These are phyloP conservation scores for Diophrys appendiculata DNA, from an alignment of 73 alveolate genomes.

Conservation along the genomic window DNA sequence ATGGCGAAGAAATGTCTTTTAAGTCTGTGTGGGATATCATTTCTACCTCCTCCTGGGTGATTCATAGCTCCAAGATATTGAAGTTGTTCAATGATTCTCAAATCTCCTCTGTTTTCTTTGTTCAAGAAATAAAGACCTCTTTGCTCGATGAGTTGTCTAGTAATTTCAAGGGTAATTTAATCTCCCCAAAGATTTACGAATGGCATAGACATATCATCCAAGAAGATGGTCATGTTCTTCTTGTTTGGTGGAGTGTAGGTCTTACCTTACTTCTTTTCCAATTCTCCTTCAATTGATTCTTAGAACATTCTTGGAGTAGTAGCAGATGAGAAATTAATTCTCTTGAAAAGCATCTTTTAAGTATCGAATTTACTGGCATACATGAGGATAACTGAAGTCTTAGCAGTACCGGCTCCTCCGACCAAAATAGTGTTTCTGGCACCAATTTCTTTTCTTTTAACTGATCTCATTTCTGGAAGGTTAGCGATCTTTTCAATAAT, in stretches of 20 bases:
- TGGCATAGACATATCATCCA: slow-evolving; percentile 91
- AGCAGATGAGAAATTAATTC: slow-evolving; percentile 99
- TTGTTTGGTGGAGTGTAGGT: slow-evolving; percentile 98
- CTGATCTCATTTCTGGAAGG: slow-evolving; percentile 73
- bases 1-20: slow-evolving; percentile 98
- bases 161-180: slow-evolving; percentile 98
- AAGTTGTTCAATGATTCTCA: slow-evolving; percentile 95
- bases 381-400: slow-evolving; percentile 98
- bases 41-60: slow-evolving; percentile 99
- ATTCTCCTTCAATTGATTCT: slow-evolving; percentile 98
- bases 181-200: slow-evolving; percentile 99
- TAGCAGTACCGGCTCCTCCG: slow-evolving; percentile 99
- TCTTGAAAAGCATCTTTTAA: slow-evolving; percentile 94
- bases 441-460: slow-evolving; percentile 67
- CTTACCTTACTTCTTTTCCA: slow-evolving; percentile 97
- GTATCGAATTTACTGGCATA: slow-evolving; percentile 81
- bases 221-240: slow-evolving; percentile 97
- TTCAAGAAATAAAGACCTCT: slow-evolving; percentile 99
- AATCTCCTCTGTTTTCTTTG: slow-evolving; percentile 99
- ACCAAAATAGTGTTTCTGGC: slow-evolving; percentile 57
- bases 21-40: slow-evolving; percentile 99
- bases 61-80: slow-evolving; percentile 99
- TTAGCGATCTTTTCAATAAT: slow-evolving; percentile 87
- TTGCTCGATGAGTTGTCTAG: slow-evolving; percentile 96
- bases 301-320: slow-evolving; percentile 99